phyloP scores from a whole-genome alignment of 768 basidiomycete species.

The Cyathus striatus region DNA sequence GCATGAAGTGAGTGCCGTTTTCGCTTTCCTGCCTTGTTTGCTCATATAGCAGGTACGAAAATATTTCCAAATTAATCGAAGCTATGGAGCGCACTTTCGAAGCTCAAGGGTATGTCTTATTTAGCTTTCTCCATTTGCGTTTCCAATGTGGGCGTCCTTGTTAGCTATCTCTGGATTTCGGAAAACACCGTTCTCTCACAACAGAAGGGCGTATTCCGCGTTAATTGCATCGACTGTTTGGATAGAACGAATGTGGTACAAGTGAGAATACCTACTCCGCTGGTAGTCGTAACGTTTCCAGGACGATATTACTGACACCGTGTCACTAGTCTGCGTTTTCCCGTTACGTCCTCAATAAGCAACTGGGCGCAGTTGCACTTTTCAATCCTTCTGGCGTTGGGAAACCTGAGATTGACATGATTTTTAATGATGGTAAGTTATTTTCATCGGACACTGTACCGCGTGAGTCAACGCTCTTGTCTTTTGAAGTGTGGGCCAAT shows the following conservation, averaged over 20 bases:
- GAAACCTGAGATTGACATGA: conserved; percentile 59
- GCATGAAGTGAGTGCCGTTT: conserved; percentile 71
- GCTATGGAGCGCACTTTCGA: conserved; percentile 73
- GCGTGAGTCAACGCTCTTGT: not conserved
- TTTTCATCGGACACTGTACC: not conserved
- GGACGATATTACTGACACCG: conserved; percentile 1
- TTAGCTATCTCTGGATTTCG: conserved; percentile 80
- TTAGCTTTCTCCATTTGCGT: conserved; percentile 3
- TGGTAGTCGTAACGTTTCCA: not conserved
- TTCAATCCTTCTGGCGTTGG: conserved; percentile 46
- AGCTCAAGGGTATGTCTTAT: conserved; percentile 60
- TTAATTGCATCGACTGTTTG: conserved; percentile 94
- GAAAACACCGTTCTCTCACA: conserved; percentile 63
- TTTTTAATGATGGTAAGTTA: conserved; percentile 71
- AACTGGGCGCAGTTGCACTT: conserved; percentile 71
- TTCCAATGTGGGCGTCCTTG: conserved; percentile 1
- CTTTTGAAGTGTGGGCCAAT: conserved; percentile 83
- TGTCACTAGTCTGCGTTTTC: conserved; percentile 79
- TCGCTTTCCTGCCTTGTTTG: conserved; percentile 1
- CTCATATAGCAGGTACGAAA: conserved; percentile 64
- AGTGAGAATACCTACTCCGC: conserved; percentile 31
- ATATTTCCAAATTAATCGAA: conserved; percentile 73
- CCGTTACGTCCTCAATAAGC: conserved; percentile 70
- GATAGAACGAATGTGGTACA: conserved; percentile 95
- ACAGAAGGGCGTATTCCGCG: conserved; percentile 83